Conservation (phyloP, 1,139 yeast species). For the Geotrichum europaeum region DNA sequence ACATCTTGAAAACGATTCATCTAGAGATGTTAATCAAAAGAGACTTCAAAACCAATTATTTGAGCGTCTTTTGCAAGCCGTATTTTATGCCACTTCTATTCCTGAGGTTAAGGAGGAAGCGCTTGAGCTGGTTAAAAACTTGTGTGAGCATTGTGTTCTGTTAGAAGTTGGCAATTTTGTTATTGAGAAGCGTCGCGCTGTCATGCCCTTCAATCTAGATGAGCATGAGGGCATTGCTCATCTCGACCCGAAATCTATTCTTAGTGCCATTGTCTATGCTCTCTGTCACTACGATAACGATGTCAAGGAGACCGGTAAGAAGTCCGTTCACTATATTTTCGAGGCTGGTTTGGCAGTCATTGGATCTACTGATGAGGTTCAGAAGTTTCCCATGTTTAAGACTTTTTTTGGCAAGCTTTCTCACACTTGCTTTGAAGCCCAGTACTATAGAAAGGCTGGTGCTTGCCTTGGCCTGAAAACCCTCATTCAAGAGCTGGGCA, state of each 20-base stretch:
- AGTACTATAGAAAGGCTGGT: conserved; percentile 77
- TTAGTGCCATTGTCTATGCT: conserved; percentile 73
- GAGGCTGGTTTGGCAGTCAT: conserved; percentile 59
- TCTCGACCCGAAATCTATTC: conserved; percentile 62
- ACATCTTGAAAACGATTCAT: conserved; percentile 17
- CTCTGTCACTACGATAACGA: conserved; percentile 68
- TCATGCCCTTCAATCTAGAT: conserved; percentile 64
- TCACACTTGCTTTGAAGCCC: conserved; percentile 88
- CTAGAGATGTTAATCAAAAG: conserved; percentile 47
- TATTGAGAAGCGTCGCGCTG: conserved; percentile 61
- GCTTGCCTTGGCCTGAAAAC: conserved; percentile 80
- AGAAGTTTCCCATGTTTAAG: conserved; percentile 68
- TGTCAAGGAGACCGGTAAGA: conserved; percentile 66
- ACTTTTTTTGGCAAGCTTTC: conserved; percentile 75
- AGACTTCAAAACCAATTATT: conserved; percentile 55
- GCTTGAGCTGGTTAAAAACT: conserved; percentile 49
- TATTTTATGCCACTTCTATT: conserved; percentile 70
- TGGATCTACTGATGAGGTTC: conserved; percentile 59
- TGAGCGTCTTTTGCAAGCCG: conserved; percentile 53
- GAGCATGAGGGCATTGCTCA: conserved; percentile 74
- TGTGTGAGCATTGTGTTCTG: conserved; percentile 75
- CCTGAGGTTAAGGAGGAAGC: conserved; percentile 74
- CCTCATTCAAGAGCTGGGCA: conserved; percentile 58
- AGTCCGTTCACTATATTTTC: conserved; percentile 57
- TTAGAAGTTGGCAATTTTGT: conserved; percentile 71